Conservation (phyloP, 441 rosid genomes). For the Croton setiger region DNA sequence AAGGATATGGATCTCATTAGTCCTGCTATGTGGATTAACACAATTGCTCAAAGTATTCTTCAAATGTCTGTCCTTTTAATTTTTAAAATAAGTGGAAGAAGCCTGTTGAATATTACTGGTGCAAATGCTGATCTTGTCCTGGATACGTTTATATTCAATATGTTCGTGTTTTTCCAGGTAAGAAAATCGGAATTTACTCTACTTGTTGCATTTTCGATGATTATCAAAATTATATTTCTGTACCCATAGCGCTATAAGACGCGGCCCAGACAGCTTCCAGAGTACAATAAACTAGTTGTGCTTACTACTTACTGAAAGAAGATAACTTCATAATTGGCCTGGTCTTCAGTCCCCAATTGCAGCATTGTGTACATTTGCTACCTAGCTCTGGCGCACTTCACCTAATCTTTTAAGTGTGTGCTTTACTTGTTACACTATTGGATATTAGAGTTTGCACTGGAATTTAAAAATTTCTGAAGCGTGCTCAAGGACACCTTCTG, state of each 20-base stretch:
- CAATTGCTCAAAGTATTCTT: background rate
- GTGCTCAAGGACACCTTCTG: background rate
- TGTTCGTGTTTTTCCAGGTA: background rate
- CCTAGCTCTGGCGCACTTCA: background rate
- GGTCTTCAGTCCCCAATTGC: background rate
- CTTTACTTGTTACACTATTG: background rate
- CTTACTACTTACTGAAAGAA: background rate
- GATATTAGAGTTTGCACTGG: background rate
- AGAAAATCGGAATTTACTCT: background rate
- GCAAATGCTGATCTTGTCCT: background rate
- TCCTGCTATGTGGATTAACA: background rate
- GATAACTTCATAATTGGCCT: background rate
- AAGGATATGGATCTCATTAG: background rate
- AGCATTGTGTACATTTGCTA: background rate
- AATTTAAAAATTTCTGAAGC: background rate
- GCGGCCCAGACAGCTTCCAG: too few species aligned
- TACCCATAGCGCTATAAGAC: too few species aligned
- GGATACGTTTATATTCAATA: background rate
- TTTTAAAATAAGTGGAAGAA: background rate
- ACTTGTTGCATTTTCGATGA: background rate
- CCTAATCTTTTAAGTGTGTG: background rate
- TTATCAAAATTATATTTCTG: background rate
- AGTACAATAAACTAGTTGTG: background rate
- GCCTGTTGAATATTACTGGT: background rate
- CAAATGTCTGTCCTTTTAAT: background rate